phyloP scores from a whole-genome alignment of 805 yeast species.

The Allodekkera sacchari region DNA sequence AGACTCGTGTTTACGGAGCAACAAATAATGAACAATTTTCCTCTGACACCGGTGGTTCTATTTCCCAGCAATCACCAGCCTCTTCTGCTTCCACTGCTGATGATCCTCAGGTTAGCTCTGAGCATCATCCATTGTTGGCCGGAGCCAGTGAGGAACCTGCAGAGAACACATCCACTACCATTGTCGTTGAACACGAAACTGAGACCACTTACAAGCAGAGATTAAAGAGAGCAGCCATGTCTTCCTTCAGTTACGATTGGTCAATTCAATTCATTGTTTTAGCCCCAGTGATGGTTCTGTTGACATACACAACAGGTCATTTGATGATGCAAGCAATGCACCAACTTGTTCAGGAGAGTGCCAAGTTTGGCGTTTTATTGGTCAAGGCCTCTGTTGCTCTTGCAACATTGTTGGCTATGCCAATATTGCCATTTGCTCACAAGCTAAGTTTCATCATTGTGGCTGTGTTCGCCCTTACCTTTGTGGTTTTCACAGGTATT shows the following conservation, averaged over 20 bases:
- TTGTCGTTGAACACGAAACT: constrained; percentile 20
- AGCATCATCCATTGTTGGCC: constrained; percentile 14
- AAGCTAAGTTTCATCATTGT: constrained; percentile 51
- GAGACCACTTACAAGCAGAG: constrained; percentile 18
- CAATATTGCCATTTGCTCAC: constrained; percentile 62
- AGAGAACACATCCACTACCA: constrained; percentile 6
- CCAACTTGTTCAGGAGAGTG: constrained; percentile 67
- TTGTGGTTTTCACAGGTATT: constrained; percentile 30
- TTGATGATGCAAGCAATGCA: constrained; percentile 54
- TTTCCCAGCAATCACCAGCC: constrained; percentile 10
- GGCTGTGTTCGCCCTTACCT: constrained; percentile 30
- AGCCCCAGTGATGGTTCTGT: constrained; percentile 55
- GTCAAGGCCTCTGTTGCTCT: constrained; percentile 27
- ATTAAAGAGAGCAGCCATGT: constrained; percentile 24
- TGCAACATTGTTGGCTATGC: constrained; percentile 33
- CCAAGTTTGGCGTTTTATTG: constrained; percentile 31
- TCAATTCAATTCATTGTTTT: constrained; percentile 58
- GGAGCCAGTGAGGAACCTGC: constrained; percentile 2
- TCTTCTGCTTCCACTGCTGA: constrained; percentile 3
- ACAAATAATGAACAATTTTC: constrained; percentile 7
- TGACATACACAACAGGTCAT: constrained; percentile 47
- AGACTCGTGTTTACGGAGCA: constrained; percentile 16
- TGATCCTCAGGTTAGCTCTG: constrained; percentile 15
- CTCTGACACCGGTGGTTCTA: constrained; percentile 3
- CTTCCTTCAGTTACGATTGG: constrained; percentile 70